These are phyloP conservation scores for Haplographium delicatum DNA, from an alignment of 495 filamentous ascomycete species.

Conservation along the genomic window DNA sequence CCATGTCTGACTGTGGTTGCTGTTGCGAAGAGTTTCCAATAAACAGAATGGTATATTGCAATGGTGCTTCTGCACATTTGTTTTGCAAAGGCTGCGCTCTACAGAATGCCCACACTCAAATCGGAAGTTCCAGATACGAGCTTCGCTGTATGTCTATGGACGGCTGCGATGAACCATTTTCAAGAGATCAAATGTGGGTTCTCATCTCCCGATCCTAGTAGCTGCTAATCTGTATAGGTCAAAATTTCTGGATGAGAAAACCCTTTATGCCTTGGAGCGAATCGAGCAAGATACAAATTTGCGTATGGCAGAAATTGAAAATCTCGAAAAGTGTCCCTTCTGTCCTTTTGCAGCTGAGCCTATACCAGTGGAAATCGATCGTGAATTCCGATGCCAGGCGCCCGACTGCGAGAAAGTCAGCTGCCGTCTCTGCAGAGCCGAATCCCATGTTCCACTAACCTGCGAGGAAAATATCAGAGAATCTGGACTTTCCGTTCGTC, in stretches of 20 bases:
- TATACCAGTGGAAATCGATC: constrained; percentile 60
- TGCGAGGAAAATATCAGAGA: constrained; percentile 66
- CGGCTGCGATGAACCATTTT: constrained; percentile 38
- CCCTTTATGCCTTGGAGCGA: constrained; percentile 52
- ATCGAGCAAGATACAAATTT: constrained; percentile 67
- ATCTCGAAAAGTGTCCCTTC: constrained; percentile 70
- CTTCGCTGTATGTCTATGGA: constrained; percentile 50
- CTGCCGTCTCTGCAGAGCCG: constrained; percentile 67
- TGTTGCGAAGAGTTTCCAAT: constrained; percentile 63
- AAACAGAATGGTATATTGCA: constrained; percentile 65
- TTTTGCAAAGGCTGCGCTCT: constrained; percentile 67
- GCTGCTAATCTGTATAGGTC: too few relatives aligned
- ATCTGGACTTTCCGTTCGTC: constrained; percentile 53
- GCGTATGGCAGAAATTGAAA: constrained; percentile 56
- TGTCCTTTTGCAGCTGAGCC: constrained; percentile 75
- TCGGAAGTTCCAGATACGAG: constrained; percentile 59
- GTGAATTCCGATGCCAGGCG: constrained; percentile 68
- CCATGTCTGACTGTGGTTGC: constrained; percentile 59
- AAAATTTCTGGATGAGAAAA: constrained; percentile 52
- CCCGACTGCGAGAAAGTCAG: constrained; percentile 59
- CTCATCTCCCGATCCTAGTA: too few relatives aligned
- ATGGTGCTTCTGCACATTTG: constrained; percentile 48
- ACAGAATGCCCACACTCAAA: constrained; percentile 56
- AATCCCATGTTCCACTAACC: constrained; percentile 67
- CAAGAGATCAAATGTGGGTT: constrained; percentile 37